Conservation (phyloP, 2,329 filamentous ascomycete species). For the Nigrograna mackinnonii region DNA sequence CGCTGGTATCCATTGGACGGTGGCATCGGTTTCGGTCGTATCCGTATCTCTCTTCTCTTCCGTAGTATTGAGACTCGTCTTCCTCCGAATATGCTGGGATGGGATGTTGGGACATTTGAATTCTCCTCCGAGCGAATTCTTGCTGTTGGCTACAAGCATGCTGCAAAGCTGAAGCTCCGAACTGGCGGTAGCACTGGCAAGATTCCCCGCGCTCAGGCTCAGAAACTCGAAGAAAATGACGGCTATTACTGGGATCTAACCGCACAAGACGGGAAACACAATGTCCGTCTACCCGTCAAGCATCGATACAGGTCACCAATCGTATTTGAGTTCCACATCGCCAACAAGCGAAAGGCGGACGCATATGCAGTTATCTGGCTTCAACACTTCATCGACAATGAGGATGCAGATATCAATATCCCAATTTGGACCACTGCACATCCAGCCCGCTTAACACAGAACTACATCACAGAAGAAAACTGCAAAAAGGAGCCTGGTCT, state of each 20-base stretch:
- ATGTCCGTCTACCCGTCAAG: conserved; percentile 81
- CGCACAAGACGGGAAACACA: conserved; percentile 52
- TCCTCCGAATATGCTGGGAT: conserved; percentile 84
- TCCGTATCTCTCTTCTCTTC: conserved; percentile 88
- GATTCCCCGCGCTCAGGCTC: conserved; percentile 67
- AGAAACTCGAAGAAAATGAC: conserved; percentile 61
- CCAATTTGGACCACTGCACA: conserved; percentile 87
- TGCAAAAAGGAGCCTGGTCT: conserved; percentile 71
- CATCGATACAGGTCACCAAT: conserved; percentile 88
- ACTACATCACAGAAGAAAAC: conserved; percentile 86
- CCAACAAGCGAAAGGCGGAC: conserved; percentile 70
- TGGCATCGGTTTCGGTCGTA: conserved; percentile 84
- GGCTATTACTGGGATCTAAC: conserved; percentile 64
- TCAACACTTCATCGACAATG: conserved; percentile 79
- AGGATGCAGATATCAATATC: conserved; percentile 77
- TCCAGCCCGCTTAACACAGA: conserved; percentile 78
- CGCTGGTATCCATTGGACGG: conserved; percentile 97
- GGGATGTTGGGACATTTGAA: conserved; percentile 95
- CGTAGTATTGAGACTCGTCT: conserved; percentile 84
- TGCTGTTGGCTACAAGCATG: conserved; percentile 64
- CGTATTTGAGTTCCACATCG: conserved; percentile 80
- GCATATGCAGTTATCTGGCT: conserved; percentile 86
- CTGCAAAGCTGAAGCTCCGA: conserved; percentile 72
- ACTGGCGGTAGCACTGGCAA: conserved; percentile 83
- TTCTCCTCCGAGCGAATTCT: conserved; percentile 74